These are phyloP conservation scores for Haplosporangium gracile DNA, from an alignment of 192 early-diverging fungal species.

Conservation along the genomic window DNA sequence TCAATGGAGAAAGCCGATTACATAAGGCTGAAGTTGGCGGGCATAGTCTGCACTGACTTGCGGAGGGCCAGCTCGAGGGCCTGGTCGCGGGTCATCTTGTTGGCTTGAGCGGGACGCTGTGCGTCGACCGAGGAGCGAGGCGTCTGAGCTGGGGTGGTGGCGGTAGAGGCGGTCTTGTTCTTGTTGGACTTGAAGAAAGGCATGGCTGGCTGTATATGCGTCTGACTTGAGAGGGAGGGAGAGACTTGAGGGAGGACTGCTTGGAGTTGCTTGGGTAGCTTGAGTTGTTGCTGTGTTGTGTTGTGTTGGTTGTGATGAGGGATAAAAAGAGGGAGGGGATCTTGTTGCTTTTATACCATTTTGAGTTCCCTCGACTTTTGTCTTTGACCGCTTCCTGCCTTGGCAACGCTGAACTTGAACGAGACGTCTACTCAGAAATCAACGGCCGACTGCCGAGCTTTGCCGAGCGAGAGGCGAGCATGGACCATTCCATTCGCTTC, in stretches of 20 bases:
- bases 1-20: not conserved
- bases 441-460: not conserved
- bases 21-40: not conserved
- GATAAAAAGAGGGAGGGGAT: too few relatives aligned
- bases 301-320: too few relatives aligned
- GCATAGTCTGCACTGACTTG: not conserved
- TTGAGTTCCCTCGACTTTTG: too few relatives aligned
- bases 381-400: not conserved
- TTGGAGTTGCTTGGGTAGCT: too few relatives aligned
- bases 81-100: conserved; percentile 12
- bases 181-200: conserved; percentile 21
- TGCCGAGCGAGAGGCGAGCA: not conserved
- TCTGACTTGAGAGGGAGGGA: too few relatives aligned
- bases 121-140: conserved; percentile 8
- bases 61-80: not conserved
- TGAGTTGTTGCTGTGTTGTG: too few relatives aligned
- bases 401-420: not conserved
- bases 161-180: conserved; percentile 7
- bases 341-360: too few relatives aligned
- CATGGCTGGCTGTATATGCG: not conserved
- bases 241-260: too few relatives aligned
- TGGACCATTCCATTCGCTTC: not conserved
- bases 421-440: not conserved
- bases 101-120: not conserved
- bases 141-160: conserved; percentile 3